A percentile compares a stretch with the other conserved stretches of the same genome.
phyloP scores from a whole-genome alignment of 768 basidiomycete genomes.

The Tricholoma saponaceum region DNA sequence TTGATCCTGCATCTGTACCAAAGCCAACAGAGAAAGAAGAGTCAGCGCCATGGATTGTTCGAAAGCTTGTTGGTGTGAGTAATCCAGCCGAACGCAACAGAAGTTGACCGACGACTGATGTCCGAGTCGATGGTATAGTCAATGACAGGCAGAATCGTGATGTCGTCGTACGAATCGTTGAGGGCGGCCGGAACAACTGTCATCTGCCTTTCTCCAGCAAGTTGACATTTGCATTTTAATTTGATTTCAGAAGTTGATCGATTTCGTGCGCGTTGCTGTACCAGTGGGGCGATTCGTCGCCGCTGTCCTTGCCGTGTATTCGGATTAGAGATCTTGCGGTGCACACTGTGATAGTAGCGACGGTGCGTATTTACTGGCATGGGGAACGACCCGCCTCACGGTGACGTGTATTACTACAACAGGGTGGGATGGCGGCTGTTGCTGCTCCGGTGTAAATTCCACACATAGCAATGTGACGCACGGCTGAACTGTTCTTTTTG shows the following conservation, averaged over 20 bases:
- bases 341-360: constrained; percentile 12
- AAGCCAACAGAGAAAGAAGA: constrained; percentile 34
- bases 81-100: background rate
- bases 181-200: constrained; percentile 56
- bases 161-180: constrained; percentile 61
- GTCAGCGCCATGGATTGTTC: constrained; percentile 56
- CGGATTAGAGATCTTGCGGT: constrained; percentile 60
- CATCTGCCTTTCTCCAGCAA: constrained; percentile 57
- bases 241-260: too few species aligned
- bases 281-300: constrained; percentile 14
- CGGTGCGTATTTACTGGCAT: too few species aligned
- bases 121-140: constrained; percentile 44
- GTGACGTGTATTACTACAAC: too few species aligned
- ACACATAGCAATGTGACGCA: too few species aligned
- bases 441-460: too few species aligned
- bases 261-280: too few species aligned
- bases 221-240: too few species aligned
- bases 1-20: too few species aligned
- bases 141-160: constrained; percentile 51
- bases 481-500: too few species aligned
- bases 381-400: too few species aligned
- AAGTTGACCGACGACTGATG: background rate
- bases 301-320: constrained; percentile 55
- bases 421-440: too few species aligned
- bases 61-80: constrained; percentile 61